Conservation (phyloP, 805 yeast genomes). For the Candida quercuum region DNA sequence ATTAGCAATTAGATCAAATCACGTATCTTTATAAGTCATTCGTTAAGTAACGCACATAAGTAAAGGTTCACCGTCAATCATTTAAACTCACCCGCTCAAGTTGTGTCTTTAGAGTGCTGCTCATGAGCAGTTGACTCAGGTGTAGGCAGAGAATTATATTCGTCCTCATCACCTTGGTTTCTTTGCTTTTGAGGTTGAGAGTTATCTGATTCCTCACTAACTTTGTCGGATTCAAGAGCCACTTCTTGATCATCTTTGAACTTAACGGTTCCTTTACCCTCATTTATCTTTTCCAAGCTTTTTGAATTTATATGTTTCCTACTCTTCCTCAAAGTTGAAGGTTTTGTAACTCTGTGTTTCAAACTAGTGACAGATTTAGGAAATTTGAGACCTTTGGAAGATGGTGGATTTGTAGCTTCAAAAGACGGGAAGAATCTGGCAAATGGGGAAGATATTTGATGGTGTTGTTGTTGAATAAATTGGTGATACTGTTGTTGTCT, state of each 20-base stretch:
- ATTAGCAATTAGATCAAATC: too few relatives aligned
- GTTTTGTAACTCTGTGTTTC: neutral
- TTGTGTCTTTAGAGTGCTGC: neutral
- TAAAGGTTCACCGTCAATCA: too few relatives aligned
- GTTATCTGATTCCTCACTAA: neutral
- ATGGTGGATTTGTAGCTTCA: constrained; percentile 25
- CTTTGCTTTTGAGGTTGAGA: too few relatives aligned
- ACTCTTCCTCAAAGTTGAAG: constrained; percentile 3
- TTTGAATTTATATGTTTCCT: neutral
- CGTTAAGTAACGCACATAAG: too few relatives aligned
- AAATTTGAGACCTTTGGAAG: constrained; percentile 9
- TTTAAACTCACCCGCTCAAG: neutral
- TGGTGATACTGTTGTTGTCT: constrained; percentile 1
- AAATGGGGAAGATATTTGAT: constrained; percentile 15
- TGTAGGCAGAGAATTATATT: constrained; percentile 20
- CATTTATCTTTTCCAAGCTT: neutral
- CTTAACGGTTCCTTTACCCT: neutral
- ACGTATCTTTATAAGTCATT: too few relatives aligned
- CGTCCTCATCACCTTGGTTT: constrained; percentile 4
- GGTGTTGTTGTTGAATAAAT: neutral
- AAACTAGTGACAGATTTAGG: constrained; percentile 5
- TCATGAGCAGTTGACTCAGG: constrained; percentile 20
- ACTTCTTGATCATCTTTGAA: neutral
- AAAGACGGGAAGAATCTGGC: constrained; percentile 22
- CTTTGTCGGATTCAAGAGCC: neutral